Percentiles rank a stretch among this genome's conserved stretches.
These are phyloP conservation scores for Tripterygium wilfordii DNA, from an alignment of 177 flowering plant genomes.

Conservation along the genomic window DNA sequence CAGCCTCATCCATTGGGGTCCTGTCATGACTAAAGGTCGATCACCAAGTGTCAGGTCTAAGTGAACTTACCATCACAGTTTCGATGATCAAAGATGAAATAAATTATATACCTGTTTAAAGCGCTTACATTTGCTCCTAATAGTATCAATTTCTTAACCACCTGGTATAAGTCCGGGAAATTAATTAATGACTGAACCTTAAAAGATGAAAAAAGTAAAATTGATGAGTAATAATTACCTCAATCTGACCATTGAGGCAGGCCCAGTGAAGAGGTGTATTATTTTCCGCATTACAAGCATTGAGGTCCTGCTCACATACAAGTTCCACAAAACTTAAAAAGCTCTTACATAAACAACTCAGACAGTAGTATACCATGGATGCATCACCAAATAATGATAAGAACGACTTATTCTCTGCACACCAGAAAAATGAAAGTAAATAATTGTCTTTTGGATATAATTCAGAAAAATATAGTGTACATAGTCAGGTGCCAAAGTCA, in stretches of 20 bases:
- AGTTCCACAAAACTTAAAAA: too few relatives aligned
- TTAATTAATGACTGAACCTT: neutral
- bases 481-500: too few relatives aligned
- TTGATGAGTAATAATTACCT: constrained; percentile 46
- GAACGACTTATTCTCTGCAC: too few relatives aligned
- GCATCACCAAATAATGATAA: too few relatives aligned
- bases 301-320: constrained; percentile 53
- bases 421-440: too few relatives aligned
- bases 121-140: constrained; percentile 60
- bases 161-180: constrained; percentile 28
- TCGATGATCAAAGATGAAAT: constrained; percentile 7
- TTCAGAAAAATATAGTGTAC: too few relatives aligned
- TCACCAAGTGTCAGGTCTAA: neutral
- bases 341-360: too few relatives aligned
- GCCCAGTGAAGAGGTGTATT: constrained; percentile 97
- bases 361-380: too few relatives aligned
- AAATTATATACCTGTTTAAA: constrained; percentile 87
- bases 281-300: constrained; percentile 66
- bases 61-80: too few relatives aligned
- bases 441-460: too few relatives aligned
- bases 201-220: neutral
- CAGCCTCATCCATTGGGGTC: constrained; percentile 84
- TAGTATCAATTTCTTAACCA: constrained; percentile 59
- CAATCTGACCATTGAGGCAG: constrained; percentile 83
- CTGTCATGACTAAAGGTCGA: constrained; percentile 54